Evolutionary conservation across 169 alveolate genomes (phyloP), one percentile per base, ranked within the genome.

Genomic region (Besnoitia besnoiti): DNA sequence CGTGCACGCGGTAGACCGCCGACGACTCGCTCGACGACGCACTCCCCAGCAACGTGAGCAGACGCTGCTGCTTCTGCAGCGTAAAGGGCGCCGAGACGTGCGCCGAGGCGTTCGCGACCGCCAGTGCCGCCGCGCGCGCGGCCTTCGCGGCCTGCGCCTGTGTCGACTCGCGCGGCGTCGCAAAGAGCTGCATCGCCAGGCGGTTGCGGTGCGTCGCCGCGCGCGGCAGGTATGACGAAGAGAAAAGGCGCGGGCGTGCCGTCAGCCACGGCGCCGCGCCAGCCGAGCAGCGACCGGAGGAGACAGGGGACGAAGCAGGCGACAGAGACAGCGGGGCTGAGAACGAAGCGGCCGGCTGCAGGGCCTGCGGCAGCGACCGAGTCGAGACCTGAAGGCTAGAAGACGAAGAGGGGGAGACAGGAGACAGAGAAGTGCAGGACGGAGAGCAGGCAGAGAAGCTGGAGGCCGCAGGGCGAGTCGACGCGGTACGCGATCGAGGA

Each of bases 31-130:
- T n/a, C 47, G 5, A 7, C 7, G 82, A 3, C 14, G 39, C 12
- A 7, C 44, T 1, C 21, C 73, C 59, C 59, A 61, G 67, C 62
- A 51, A 67, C 46, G 76, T 40, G 55, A 61, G 85, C 42, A 87
- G 85, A 30, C 91, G 91, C 85, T 87, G 91, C 67, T 87, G 91
- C 85, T 87, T 87, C 47, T 73, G 84, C 50, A 87, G 62, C 44
- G 91, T 87, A 35, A 87, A 87, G 14, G 91, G 85, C 3, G 91
- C 50, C 2, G 87, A 39, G 35, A 77, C 55, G 80, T 67, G 89
- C 42, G 89, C 12, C 80, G 51, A 35, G 8, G 24, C 8, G n/a
- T 14, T 12, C 49, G 91, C 40, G n/a, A 30, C 39, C 33, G 85
- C 91, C 47, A 0, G 62, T 30, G 85, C 84, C 46, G 77, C 91